Evolutionary conservation across 2,329 filamentous ascomycete species (phyloP).

Genomic region (Xylaria sp.): DNA sequence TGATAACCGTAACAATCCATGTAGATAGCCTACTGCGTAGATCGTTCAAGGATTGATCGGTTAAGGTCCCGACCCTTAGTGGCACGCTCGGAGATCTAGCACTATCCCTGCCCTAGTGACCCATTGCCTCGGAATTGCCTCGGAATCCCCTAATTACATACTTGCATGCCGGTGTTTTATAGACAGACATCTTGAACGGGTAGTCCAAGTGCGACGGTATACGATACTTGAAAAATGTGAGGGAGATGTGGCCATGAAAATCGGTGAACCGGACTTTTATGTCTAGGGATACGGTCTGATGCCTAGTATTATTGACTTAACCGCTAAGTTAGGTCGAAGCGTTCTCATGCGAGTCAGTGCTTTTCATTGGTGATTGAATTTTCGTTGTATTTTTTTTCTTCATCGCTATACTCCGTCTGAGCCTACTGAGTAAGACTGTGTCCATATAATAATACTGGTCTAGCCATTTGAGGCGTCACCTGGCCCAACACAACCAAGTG

Average conservation of each 20-base stretch:
- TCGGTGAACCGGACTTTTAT: neutral
- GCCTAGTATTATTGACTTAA: neutral
- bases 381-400: neutral
- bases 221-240: neutral
- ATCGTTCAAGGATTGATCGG: slow-evolving; percentile 17
- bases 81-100: neutral
- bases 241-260: neutral
- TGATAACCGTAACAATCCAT: neutral
- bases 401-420: neutral
- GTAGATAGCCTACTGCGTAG: neutral
- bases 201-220: neutral
- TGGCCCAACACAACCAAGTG: neutral
- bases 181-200: neutral
- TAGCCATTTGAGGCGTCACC: neutral
- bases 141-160: neutral
- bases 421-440: neutral
- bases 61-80: slow-evolving; percentile 2
- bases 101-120: slow-evolving; percentile 9
- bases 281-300: neutral
- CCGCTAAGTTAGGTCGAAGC: neutral
- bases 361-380: neutral
- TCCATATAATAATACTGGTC: neutral
- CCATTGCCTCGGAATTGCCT: neutral
- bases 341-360: neutral
- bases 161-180: neutral